Evolutionary conservation across 2,329 filamentous ascomycete genomes (phyloP), one percentile per base, ranked within the genome.

Genomic region (Epichloe bromicola): DNA sequence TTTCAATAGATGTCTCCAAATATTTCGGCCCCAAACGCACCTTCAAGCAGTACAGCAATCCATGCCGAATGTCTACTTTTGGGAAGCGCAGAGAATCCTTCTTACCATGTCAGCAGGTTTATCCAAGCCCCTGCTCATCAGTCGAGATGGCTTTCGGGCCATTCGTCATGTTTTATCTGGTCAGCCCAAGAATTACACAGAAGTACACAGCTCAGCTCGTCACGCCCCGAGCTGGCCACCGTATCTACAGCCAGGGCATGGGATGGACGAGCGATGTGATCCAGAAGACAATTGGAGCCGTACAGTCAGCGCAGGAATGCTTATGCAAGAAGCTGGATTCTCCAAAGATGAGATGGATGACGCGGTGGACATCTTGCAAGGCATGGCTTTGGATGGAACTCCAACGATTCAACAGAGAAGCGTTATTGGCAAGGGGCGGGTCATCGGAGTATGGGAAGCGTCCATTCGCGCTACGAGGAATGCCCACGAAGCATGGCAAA

Each of bases 381-480:
- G 80, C 11, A 66, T 73, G 53, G 66, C 68, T 15, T 61, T 65
- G 1, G 72, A 76, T 53, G 70, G 71, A 4, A 70, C 73, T 3
- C 79, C 80, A 2, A 79, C 79, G 0, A 75, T 83, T 44, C 79
- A 81, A 57, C 58, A 75, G 64, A 59, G 63, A 39, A 57, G 55
- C 15, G 48, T 57, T 1, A 30, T 64, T 19, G 51, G 49, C 2
- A 50, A 52, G 7, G 48, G 51, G 14, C 59, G 58, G 30, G 46
- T 51, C 2, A 46, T 63, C n/a, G 56, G 56, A 17, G 33, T 59
- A 0, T 84, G 80, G 80, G 76, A 76, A 37, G 74, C 75, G 52
- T 73, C 71, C 30, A 71, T 84, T 40, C 70, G 69, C 54, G 73
- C 80, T 0, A 83, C 80, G 5, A 72, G 80, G 23, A 81, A 83